A percentile compares a stretch with the other conserved stretches of the same genome.
These are phyloP conservation scores for Hyaloscypha variabilis DNA, from an alignment of 495 filamentous ascomycete genomes.

Conservation along the genomic window DNA sequence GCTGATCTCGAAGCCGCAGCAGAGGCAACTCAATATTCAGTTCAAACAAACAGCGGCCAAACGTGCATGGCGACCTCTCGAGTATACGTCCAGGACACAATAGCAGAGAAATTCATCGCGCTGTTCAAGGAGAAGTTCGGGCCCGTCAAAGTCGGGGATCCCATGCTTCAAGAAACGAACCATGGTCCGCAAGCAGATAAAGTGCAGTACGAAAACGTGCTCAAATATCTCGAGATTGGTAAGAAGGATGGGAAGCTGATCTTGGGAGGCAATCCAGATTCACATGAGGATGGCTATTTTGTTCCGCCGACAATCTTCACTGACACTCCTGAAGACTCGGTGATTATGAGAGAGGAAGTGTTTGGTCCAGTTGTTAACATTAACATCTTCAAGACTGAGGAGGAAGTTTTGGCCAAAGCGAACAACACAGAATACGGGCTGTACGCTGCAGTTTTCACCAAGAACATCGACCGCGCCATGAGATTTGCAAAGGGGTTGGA, in stretches of 20 bases:
- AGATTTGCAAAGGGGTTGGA: conserved; percentile 74
- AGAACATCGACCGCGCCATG: conserved; percentile 73
- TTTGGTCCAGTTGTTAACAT: conserved; percentile 59
- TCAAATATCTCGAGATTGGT: conserved; percentile 63
- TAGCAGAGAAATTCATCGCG: conserved; percentile 20
- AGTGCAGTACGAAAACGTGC: conserved; percentile 60
- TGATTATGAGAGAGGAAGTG: conserved; percentile 59
- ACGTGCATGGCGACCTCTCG: conserved; percentile 87
- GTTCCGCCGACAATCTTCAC: conserved; percentile 22
- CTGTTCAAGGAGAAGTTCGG: conserved; percentile 42
- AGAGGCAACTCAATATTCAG: conserved; percentile 94
- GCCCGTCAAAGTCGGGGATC: conserved; percentile 78
- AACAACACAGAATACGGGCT: conserved; percentile 84
- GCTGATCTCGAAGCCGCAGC: conserved; percentile 94
- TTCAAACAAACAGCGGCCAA: conserved; percentile 97
- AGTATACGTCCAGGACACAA: conserved; percentile 24
- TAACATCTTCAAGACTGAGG: conserved; percentile 57
- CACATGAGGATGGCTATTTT: conserved; percentile 1
- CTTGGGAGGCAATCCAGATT: conserved; percentile 11
- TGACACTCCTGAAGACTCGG: conserved; percentile 18
- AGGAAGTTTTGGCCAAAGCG: conserved; percentile 74
- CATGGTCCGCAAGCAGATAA: conserved; percentile 79
- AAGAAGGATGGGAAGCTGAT: conserved; percentile 58
- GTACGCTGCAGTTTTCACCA: conserved; percentile 82
- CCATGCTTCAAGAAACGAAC: conserved; percentile 83